Conservation (phyloP, 2,329 filamentous ascomycete species). For the Alternaria postmessia region DNA sequence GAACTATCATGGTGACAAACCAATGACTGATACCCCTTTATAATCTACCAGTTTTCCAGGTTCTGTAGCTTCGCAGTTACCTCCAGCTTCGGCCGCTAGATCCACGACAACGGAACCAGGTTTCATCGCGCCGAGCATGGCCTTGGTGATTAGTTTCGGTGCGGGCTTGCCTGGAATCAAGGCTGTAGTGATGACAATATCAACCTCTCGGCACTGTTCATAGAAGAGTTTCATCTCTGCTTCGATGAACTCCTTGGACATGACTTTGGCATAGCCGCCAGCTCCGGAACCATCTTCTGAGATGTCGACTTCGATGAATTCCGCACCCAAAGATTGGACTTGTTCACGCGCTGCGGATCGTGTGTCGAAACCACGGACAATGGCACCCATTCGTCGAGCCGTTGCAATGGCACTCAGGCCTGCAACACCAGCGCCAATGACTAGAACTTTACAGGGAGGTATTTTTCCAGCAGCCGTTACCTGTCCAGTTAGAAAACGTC, state of each 20-base stretch:
- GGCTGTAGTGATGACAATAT: slow-evolving; percentile 94
- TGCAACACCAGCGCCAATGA: slow-evolving; percentile 90
- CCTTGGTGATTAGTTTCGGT: slow-evolving; percentile 82
- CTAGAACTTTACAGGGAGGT: slow-evolving; percentile 86
- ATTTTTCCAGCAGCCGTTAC: slow-evolving; percentile 88
- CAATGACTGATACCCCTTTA: slow-evolving; percentile 84
- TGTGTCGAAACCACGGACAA: slow-evolving; percentile 92
- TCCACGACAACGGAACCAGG: slow-evolving; percentile 89
- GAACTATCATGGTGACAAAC: slow-evolving; percentile 53
- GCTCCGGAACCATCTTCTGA: slow-evolving; percentile 84
- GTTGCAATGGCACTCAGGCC: slow-evolving; percentile 89
- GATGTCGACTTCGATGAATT: slow-evolving; percentile 87
- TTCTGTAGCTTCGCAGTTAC: slow-evolving; percentile 84
- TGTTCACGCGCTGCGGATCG: slow-evolving; percentile 86
- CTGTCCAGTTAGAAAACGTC: slow-evolving; percentile 86
- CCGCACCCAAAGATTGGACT: slow-evolving; percentile 87
- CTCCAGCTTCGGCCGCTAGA: slow-evolving; percentile 84
- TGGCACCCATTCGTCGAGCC: slow-evolving; percentile 82
- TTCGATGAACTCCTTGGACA: slow-evolving; percentile 93
- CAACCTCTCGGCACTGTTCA: slow-evolving; percentile 85
- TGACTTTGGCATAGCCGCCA: slow-evolving; percentile 90
- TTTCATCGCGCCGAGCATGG: slow-evolving; percentile 85
- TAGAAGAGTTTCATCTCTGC: slow-evolving; percentile 93
- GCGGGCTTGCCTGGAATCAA: slow-evolving; percentile 85
- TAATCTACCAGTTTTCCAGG: slow-evolving; percentile 74